A percentile compares a stretch with the other conserved stretches of the same genome.
phyloP scores from a whole-genome alignment of 2,329 filamentous ascomycete species.

The Xylaria sp. region DNA sequence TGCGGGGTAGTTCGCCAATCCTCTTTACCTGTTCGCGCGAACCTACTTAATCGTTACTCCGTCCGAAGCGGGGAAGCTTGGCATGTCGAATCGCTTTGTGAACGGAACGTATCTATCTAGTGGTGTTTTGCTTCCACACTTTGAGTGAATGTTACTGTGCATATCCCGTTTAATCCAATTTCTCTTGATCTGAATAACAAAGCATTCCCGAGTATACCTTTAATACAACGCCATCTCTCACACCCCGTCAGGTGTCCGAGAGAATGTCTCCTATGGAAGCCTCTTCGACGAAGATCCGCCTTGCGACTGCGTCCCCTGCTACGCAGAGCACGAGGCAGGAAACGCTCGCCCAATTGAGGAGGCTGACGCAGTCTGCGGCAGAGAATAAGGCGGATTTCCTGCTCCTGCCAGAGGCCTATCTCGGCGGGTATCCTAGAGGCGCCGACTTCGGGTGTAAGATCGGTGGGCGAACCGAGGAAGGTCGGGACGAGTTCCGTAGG shows the following conservation, averaged over 20 bases:
- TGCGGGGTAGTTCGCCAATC: conserved; percentile 19
- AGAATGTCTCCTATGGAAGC: conserved; percentile 19
- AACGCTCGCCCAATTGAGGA: conserved; percentile 71
- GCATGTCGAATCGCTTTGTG: neutral
- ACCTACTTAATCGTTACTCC: neutral
- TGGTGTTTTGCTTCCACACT: too few species aligned
- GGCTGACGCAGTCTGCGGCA: conserved; percentile 68
- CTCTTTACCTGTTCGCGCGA: too few species aligned
- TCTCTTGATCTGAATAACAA: too few species aligned
- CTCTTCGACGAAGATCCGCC: conserved; percentile 48
- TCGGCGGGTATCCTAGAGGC: conserved; percentile 89
- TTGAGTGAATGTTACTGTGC: too few species aligned
- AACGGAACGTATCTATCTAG: too few species aligned
- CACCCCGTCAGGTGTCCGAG: neutral
- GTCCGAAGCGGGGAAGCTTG: neutral
- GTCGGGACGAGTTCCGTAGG: conserved; percentile 79
- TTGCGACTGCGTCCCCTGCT: conserved; percentile 62
- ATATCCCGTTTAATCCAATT: too few species aligned
- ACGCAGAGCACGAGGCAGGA: conserved; percentile 55
- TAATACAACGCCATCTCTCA: neutral
- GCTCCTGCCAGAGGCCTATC: conserved; percentile 89
- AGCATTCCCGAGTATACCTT: too few species aligned
- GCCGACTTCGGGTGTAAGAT: conserved; percentile 77
- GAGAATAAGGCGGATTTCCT: conserved; percentile 66
- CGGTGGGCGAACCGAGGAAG: conserved; percentile 71